A percentile compares a stretch with the other conserved stretches of the same genome.
These are phyloP conservation scores for Megacollybia marginata DNA, from an alignment of 768 basidiomycete genomes.

Conservation along the genomic window DNA sequence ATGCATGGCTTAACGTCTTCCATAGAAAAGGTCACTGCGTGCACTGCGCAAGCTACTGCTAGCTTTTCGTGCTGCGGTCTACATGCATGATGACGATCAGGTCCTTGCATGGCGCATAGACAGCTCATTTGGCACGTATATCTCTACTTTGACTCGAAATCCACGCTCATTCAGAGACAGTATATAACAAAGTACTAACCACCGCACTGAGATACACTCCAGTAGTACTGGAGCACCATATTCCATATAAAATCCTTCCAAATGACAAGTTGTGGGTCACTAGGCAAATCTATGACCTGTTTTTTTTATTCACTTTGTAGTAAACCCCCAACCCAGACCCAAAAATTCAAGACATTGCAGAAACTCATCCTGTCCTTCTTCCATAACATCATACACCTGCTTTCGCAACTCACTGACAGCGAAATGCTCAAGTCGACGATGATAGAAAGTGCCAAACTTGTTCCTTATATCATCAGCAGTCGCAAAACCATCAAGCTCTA, in stretches of 20 bases:
- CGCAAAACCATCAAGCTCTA: constrained; percentile 82
- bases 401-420: constrained; percentile 67
- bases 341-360: constrained; percentile 77
- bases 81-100: constrained; percentile 82
- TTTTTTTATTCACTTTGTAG: constrained; percentile 29
- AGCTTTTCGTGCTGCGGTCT: constrained; percentile 86
- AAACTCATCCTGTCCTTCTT: constrained; percentile 88
- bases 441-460: constrained; percentile 77
- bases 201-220: constrained; percentile 89
- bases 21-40: constrained; percentile 77
- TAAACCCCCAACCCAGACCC: constrained; percentile 77
- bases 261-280: constrained; percentile 79
- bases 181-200: constrained; percentile 89
- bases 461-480: constrained; percentile 82
- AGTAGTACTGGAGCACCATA: constrained; percentile 77
- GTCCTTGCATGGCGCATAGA: constrained; percentile 84
- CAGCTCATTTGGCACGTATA: constrained; percentile 55
- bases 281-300: constrained; percentile 1
- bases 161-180: constrained; percentile 29
- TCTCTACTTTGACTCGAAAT: background rate
- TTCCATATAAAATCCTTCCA: constrained; percentile 76
- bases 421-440: constrained; percentile 65
- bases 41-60: constrained; percentile 78
- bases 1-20: background rate
- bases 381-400: constrained; percentile 73